Percentiles rank a stretch among this genome's conserved stretches.
These are phyloP conservation scores for Plasmodium sp. DNA, from an alignment of 169 alveolate species.

Conservation along the genomic window DNA sequence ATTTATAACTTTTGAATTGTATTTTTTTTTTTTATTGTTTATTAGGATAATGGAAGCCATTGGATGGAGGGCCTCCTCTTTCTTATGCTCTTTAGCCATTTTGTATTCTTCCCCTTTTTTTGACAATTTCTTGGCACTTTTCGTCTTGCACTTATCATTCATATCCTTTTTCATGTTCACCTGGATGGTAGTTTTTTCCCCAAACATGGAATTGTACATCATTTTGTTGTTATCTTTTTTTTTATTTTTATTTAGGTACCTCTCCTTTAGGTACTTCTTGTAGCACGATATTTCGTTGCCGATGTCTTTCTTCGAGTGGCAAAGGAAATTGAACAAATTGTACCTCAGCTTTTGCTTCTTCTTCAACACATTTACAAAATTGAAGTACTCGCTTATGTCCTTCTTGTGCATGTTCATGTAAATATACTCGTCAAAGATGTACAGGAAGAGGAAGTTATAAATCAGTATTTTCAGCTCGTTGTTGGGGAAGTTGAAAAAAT, in stretches of 20 bases:
- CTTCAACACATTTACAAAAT: constrained; percentile 48
- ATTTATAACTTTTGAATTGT: constrained; percentile 33
- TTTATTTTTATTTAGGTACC: constrained; percentile 44
- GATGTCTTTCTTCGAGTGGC: constrained; percentile 24
- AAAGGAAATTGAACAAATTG: constrained; percentile 13
- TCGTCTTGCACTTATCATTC: constrained; percentile 5
- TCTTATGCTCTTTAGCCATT: constrained; percentile 11
- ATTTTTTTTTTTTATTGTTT: constrained; percentile 28
- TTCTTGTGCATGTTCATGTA: constrained; percentile 52
- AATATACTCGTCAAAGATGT: constrained; percentile 67
- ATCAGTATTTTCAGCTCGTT: constrained; percentile 57
- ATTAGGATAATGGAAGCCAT: constrained; percentile 1
- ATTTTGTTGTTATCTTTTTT: constrained; percentile 39
- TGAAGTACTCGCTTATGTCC: constrained; percentile 69
- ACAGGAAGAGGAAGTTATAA: constrained; percentile 39
- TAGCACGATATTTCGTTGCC: constrained; percentile 38
- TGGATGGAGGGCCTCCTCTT: background rate
- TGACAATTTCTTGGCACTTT: background rate
- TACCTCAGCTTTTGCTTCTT: constrained; percentile 63
- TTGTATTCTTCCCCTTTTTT: background rate
- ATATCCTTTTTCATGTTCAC: constrained; percentile 43
- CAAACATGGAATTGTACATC: constrained; percentile 38
- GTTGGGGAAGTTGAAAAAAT: constrained; percentile 33
- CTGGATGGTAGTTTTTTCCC: background rate
- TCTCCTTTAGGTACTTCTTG: constrained; percentile 54